phyloP scores from a whole-genome alignment of 1,139 yeast genomes.

The Lodderomyces elongisporus region DNA sequence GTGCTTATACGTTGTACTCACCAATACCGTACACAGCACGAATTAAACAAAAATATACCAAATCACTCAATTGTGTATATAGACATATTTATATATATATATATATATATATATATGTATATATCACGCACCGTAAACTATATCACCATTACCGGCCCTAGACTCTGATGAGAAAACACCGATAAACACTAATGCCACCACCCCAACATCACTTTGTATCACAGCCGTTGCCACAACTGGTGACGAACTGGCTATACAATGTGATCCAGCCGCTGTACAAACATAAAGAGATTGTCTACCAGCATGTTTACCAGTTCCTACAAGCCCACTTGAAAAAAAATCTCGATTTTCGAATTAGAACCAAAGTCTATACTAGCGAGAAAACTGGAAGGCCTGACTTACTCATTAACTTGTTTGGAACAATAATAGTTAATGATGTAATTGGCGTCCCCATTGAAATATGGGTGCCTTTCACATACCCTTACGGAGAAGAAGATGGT shows the following conservation, averaged over 20 bases:
- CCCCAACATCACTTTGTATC: no score
- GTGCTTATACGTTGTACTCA: no score
- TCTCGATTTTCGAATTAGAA: conserved; percentile 53
- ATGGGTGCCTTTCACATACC: conserved; percentile 76
- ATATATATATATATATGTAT: no score
- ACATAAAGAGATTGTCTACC: conserved; percentile 49
- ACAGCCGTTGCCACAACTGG: conserved; percentile 32
- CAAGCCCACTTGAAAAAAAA: conserved; percentile 37
- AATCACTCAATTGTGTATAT: no score
- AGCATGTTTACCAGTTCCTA: conserved; percentile 57
- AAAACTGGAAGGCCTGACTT: conserved; percentile 55
- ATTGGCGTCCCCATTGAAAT: conserved; percentile 58
- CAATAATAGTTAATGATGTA: conserved; percentile 29
- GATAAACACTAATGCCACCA: no score
- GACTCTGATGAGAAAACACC: no score
- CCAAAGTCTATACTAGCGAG: conserved; percentile 59
- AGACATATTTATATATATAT: no score
- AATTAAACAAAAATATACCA: no score
- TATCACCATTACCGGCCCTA: no score
- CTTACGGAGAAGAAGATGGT: conserved; percentile 32
- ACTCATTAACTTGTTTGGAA: conserved; percentile 62
- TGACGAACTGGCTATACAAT: conserved; percentile 40
- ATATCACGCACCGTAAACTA: no score
- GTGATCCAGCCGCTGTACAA: conserved; percentile 48
- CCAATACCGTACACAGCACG: no score